Percentiles rank a stretch among this genome's conserved stretches.
These are phyloP conservation scores for Mycena indigotica DNA, from an alignment of 768 basidiomycete genomes.

Conservation along the genomic window DNA sequence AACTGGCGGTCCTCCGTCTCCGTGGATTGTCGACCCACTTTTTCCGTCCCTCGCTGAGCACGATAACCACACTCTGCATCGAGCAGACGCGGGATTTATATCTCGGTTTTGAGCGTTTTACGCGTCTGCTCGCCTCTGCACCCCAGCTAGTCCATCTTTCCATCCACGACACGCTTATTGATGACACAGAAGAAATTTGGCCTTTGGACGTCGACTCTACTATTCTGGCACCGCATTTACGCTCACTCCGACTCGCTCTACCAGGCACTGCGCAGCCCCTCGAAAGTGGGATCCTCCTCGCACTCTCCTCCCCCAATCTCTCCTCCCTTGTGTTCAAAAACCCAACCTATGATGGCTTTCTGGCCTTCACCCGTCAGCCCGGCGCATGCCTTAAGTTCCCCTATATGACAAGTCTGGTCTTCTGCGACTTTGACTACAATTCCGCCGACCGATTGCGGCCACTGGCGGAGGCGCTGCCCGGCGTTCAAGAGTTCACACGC, in stretches of 20 bases:
- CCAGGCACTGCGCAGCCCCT: slow-evolving; percentile 33
- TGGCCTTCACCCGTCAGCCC: slow-evolving; percentile 34
- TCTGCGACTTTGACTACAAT: slow-evolving; percentile 41
- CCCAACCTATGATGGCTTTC: slow-evolving; percentile 44
- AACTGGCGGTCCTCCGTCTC: slow-evolving; percentile 43
- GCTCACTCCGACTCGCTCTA: slow-evolving; percentile 45
- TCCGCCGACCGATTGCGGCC: slow-evolving; percentile 9
- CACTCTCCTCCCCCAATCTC: slow-evolving; percentile 42
- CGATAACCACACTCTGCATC: slow-evolving; percentile 45
- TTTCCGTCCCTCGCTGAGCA: slow-evolving; percentile 38
- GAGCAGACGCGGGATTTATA: slow-evolving; percentile 42
- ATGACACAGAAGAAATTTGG: slow-evolving; percentile 28
- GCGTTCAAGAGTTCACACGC: slow-evolving; percentile 17
- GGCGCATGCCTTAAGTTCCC: slow-evolving; percentile 32
- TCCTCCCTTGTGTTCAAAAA: slow-evolving; percentile 46
- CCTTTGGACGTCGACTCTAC: slow-evolving; percentile 14
- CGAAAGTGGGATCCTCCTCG: slow-evolving; percentile 41
- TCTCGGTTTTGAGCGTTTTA: slow-evolving; percentile 30
- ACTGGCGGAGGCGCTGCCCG: slow-evolving; percentile 13
- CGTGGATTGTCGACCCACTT: slow-evolving; percentile 46
- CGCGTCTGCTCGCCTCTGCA: slow-evolving; percentile 27
- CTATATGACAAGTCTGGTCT: slow-evolving; percentile 38
- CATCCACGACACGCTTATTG: slow-evolving; percentile 46
- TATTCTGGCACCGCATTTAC: slow-evolving; percentile 38
- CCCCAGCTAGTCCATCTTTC: slow-evolving; percentile 42